These are phyloP conservation scores for Agaricus sinodeliciosus DNA, from an alignment of 768 basidiomycete genomes.

Conservation along the genomic window DNA sequence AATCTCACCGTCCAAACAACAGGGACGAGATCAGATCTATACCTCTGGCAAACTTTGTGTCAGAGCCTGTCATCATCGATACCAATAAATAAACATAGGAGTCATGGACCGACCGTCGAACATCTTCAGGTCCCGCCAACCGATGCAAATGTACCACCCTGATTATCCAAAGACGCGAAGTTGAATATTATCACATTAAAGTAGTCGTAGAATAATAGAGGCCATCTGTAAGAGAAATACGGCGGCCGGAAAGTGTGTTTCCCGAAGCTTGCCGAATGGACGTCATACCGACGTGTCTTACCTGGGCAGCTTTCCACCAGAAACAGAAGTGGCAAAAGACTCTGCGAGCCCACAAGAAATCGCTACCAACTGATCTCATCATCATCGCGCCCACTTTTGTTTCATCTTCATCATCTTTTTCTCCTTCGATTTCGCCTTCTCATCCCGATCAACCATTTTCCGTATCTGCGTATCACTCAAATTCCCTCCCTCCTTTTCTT, in stretches of 20 bases:
- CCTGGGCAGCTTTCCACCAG: not conserved
- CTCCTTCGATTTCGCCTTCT: slow-evolving; percentile 32
- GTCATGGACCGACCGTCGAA: not conserved
- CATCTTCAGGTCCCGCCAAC: not conserved
- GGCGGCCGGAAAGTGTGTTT: not conserved
- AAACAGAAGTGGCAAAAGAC: not conserved
- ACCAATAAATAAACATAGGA: slow-evolving; percentile 1
- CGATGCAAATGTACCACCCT: not conserved
- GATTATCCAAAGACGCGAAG: not conserved
- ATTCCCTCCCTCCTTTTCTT: slow-evolving; percentile 48
- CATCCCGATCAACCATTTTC: slow-evolving; percentile 41
- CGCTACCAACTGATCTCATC: not conserved
- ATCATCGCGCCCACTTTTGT: slow-evolving; percentile 12
- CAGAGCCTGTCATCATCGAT: not conserved
- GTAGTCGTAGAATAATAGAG: not conserved
- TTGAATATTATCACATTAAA: slow-evolving; percentile 4
- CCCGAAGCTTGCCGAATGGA: not conserved
- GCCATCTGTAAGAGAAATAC: not conserved
- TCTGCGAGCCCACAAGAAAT: not conserved
- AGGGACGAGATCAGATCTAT: slow-evolving; percentile 4
- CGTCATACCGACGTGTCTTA: not conserved
- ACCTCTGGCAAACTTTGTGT: not conserved
- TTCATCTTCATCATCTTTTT: slow-evolving; percentile 32
- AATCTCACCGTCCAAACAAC: not conserved
- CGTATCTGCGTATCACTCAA: slow-evolving; percentile 69